phyloP scores from a whole-genome alignment of 768 basidiomycete species.

The Pleurotus sapidus region DNA sequence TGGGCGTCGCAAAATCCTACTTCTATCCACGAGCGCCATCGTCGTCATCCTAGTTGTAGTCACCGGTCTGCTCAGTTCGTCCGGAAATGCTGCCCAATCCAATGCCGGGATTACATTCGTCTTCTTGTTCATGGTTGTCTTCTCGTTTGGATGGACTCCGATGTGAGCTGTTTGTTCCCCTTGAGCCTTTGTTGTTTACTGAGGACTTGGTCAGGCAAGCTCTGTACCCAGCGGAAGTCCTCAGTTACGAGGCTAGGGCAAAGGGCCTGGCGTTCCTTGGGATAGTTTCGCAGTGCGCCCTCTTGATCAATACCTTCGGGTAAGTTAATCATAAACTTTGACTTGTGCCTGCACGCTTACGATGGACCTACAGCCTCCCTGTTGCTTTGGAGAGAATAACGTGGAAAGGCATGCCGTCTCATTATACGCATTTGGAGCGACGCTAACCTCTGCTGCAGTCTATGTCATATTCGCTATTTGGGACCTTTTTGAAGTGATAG shows the following conservation, averaged over 20 bases:
- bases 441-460: conserved; percentile 35
- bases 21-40: conserved; percentile 35
- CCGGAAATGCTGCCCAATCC: conserved; percentile 30
- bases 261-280: conserved; percentile 52
- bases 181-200: background rate
- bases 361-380: conserved; percentile 30
- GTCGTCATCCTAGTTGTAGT: conserved; percentile 41
- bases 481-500: conserved; percentile 46
- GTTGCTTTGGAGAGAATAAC: conserved; percentile 40
- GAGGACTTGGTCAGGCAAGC: conserved; percentile 36
- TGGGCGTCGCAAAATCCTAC: conserved; percentile 42
- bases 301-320: conserved; percentile 51
- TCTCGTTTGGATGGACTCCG: conserved; percentile 55
- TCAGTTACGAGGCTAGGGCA: conserved; percentile 46
- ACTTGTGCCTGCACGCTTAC: background rate
- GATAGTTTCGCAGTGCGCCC: conserved; percentile 37
- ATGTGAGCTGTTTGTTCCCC: conserved; percentile 30
- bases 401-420: conserved; percentile 40
- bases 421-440: conserved; percentile 40
- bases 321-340: conserved; percentile 16
- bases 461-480: conserved; percentile 51
- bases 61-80: conserved; percentile 39
- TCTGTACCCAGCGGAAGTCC: conserved; percentile 51
- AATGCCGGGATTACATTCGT: conserved; percentile 54
- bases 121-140: conserved; percentile 49